These are phyloP conservation scores for Microcera coccophila DNA, from an alignment of 2,329 filamentous ascomycete genomes.

Conservation along the genomic window DNA sequence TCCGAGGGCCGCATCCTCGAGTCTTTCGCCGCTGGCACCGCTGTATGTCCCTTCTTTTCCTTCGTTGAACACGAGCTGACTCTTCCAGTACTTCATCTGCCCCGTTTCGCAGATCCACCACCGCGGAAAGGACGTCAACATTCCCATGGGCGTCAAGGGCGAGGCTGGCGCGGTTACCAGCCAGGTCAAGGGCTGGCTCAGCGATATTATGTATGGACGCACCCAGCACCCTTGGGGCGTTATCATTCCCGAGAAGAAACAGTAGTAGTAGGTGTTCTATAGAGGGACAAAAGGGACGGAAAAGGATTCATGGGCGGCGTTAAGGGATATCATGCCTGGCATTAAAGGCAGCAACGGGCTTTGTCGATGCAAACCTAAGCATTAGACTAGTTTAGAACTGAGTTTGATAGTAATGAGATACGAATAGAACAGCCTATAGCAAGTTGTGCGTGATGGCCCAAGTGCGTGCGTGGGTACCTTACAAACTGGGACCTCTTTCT, in stretches of 20 bases:
- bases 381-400: too few species aligned
- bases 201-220: slow-evolving; percentile 71
- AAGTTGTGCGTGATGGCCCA: too few species aligned
- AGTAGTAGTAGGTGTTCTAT: too few species aligned
- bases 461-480: too few species aligned
- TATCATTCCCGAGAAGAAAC: slow-evolving; percentile 58
- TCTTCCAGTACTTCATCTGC: slow-evolving; percentile 62
- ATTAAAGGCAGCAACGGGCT: too few species aligned
- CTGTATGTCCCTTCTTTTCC: slow-evolving; percentile 51
- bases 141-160: slow-evolving; percentile 55
- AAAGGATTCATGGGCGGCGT: slow-evolving; percentile 24
- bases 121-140: slow-evolving; percentile 58
- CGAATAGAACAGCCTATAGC: too few species aligned
- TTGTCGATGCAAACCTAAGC: too few species aligned
- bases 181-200: slow-evolving; percentile 63
- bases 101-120: slow-evolving; percentile 66
- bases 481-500: too few species aligned
- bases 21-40: slow-evolving; percentile 82
- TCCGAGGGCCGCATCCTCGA: slow-evolving; percentile 76
- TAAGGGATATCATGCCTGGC: slow-evolving; percentile 18
- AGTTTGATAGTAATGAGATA: too few species aligned
- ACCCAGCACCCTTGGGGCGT: slow-evolving; percentile 67
- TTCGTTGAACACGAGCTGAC: slow-evolving; percentile 16
- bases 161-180: slow-evolving; percentile 51
- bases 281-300: slow-evolving; percentile 2